Percentiles rank a stretch among this genome's conserved stretches.
Evolutionary conservation across 768 basidiomycete species (phyloP).

Genomic region (Gymnopilus junonius): DNA sequence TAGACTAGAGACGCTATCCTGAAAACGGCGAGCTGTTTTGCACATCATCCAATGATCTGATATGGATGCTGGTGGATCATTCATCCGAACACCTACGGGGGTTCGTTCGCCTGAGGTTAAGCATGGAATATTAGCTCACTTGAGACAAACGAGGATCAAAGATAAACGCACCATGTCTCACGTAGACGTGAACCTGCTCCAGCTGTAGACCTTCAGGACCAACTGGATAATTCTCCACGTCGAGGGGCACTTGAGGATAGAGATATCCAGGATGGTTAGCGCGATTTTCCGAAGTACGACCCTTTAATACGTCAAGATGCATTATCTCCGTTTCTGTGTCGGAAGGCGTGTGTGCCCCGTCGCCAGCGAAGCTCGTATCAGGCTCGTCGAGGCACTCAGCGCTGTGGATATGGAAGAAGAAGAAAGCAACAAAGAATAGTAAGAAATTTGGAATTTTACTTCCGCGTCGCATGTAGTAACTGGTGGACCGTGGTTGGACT

Average conservation of each 20-base stretch:
- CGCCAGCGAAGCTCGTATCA: neutral
- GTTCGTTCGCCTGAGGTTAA: conserved; percentile 68
- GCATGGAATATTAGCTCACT: neutral
- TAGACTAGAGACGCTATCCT: conserved; percentile 44
- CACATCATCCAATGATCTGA: conserved; percentile 75
- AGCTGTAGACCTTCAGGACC: conserved; percentile 59
- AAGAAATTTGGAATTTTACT: neutral
- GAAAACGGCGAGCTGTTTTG: conserved; percentile 54
- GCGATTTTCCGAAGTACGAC: neutral
- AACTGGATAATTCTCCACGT: conserved; percentile 62
- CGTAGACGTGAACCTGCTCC: conserved; percentile 76
- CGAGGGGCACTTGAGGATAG: conserved; percentile 51
- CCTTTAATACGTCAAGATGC: conserved; percentile 6
- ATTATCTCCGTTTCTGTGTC: neutral
- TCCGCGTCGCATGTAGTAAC: conserved; percentile 6
- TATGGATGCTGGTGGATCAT: conserved; percentile 63
- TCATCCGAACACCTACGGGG: conserved; percentile 72
- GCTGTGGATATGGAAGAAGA: neutral
- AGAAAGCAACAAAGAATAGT: neutral
- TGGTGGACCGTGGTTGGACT: neutral
- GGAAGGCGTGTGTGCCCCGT: neutral
- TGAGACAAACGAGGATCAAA: neutral
- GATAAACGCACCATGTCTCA: conserved; percentile 66
- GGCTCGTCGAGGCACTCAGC: neutral
- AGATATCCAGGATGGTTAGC: conserved; percentile 24